Evolutionary conservation across 495 filamentous ascomycete species (phyloP).

Genomic region (Xylaria intraflava): DNA sequence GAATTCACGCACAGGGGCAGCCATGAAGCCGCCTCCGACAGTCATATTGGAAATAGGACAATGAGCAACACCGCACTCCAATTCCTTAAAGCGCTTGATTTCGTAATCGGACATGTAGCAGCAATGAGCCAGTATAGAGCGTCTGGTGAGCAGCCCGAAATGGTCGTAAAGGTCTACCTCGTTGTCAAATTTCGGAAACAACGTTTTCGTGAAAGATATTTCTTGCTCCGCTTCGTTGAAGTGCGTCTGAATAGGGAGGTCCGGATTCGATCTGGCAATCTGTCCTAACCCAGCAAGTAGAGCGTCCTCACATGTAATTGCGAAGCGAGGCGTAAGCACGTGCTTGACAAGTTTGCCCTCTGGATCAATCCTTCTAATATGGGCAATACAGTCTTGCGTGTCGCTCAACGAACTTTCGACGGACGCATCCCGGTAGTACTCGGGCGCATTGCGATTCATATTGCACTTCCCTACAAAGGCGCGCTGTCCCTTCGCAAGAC

Average conservation of each 20-base stretch:
- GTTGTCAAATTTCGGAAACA: slow-evolving; percentile 47
- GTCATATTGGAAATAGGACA: slow-evolving; percentile 61
- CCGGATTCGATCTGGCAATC: slow-evolving; percentile 43
- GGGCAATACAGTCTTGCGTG: slow-evolving; percentile 47
- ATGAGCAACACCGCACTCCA: slow-evolving; percentile 54
- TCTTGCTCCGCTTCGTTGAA: slow-evolving; percentile 57
- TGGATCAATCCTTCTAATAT: slow-evolving; percentile 39
- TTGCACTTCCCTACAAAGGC: slow-evolving; percentile 62
- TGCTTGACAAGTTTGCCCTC: slow-evolving; percentile 43
- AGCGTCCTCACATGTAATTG: slow-evolving; percentile 49
- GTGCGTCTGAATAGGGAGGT: slow-evolving; percentile 57
- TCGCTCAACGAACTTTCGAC: slow-evolving; percentile 42
- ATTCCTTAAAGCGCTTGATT: slow-evolving; percentile 37
- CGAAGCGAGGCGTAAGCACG: slow-evolving; percentile 60
- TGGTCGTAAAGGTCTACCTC: slow-evolving; percentile 52
- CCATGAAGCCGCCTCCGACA: slow-evolving; percentile 53
- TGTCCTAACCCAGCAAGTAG: slow-evolving; percentile 47
- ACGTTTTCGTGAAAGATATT: slow-evolving; percentile 40
- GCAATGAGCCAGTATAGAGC: slow-evolving; percentile 59
- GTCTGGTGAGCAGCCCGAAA: slow-evolving; percentile 46
- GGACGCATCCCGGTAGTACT: slow-evolving; percentile 50
- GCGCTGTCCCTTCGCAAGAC: slow-evolving; percentile 51
- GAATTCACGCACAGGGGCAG: slow-evolving; percentile 53
- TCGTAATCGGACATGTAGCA: slow-evolving; percentile 53
- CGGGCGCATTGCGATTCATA: slow-evolving; percentile 56